These are phyloP conservation scores for Ramaria sp. DNA, from an alignment of 768 basidiomycete species.

Conservation along the genomic window DNA sequence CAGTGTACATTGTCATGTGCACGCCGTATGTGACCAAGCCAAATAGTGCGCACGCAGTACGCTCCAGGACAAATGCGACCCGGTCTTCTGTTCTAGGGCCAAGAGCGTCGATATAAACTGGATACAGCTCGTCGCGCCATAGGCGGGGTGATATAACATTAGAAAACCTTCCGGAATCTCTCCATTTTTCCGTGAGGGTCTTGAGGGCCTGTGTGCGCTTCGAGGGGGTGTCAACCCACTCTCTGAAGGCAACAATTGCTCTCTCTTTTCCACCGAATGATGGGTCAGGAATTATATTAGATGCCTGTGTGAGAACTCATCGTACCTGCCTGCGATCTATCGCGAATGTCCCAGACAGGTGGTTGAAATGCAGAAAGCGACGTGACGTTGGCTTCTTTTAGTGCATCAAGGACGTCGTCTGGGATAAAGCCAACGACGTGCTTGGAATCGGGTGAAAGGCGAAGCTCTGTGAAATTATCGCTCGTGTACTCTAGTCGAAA, in stretches of 20 bases:
- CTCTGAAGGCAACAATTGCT: conserved; percentile 34
- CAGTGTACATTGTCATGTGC: conserved; percentile 72
- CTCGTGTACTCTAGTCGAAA: conserved; percentile 30
- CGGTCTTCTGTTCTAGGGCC: conserved; percentile 35
- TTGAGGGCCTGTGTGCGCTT: conserved; percentile 53
- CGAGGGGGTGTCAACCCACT: conserved; percentile 39
- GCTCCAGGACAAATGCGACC: conserved; percentile 76
- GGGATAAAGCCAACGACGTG: conserved; percentile 38
- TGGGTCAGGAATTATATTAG: too few species aligned
- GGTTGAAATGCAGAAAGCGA: conserved; percentile 37
- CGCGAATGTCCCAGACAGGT: conserved; percentile 32
- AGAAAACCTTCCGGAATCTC: conserved; percentile 48
- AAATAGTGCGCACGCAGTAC: conserved; percentile 80
- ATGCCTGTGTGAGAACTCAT: background rate
- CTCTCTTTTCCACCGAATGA: background rate
- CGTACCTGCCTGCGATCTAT: conserved; percentile 13
- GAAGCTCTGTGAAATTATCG: conserved; percentile 44
- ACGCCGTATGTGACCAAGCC: conserved; percentile 88
- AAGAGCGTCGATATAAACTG: conserved; percentile 63
- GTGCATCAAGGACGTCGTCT: conserved; percentile 19
- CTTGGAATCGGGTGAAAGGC: conserved; percentile 35
- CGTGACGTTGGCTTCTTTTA: conserved; percentile 24
- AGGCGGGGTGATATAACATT: conserved; percentile 62
- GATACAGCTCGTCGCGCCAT: conserved; percentile 83
- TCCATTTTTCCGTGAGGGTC: conserved; percentile 66